Conservation (phyloP, 768 basidiomycete genomes). For the Paxillus rubicundulus region DNA sequence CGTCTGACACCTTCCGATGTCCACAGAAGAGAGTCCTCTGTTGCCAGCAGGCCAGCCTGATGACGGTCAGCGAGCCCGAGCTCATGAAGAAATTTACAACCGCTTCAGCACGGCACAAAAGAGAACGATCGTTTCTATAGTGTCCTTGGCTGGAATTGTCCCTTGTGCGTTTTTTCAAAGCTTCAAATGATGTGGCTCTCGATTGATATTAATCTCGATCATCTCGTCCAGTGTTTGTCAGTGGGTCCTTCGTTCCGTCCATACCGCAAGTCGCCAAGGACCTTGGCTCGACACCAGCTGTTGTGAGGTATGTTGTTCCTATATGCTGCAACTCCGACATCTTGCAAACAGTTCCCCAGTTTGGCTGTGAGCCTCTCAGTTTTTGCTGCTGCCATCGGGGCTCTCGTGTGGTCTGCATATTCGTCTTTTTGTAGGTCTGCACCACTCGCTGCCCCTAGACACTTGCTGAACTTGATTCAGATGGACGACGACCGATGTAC, state of each 20-base stretch:
- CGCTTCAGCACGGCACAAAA: conserved; percentile 57
- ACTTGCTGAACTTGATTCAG: conserved; percentile 29
- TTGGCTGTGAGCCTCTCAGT: conserved; percentile 53
- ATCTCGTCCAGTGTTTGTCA: conserved; percentile 54
- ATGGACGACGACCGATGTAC: conserved; percentile 65
- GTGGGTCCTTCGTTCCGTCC: conserved; percentile 68
- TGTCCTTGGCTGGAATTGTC: conserved; percentile 60
- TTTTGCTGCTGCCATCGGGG: conserved; percentile 42
- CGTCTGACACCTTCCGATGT: conserved; percentile 10
- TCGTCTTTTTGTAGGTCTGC: conserved; percentile 45
- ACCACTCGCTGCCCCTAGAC: conserved; percentile 1
- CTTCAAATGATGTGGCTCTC: background rate
- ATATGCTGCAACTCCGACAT: background rate
- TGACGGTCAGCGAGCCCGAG: background rate
- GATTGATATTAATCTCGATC: background rate
- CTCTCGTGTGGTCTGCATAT: conserved; percentile 51
- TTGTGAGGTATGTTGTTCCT: conserved; percentile 49
- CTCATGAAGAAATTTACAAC: conserved; percentile 44
- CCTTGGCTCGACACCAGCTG: conserved; percentile 50
- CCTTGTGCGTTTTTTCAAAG: conserved; percentile 45
- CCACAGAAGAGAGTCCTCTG: conserved; percentile 29
- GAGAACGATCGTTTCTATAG: conserved; percentile 51
- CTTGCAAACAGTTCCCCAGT: conserved; percentile 20
- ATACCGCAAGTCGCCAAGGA: conserved; percentile 73
- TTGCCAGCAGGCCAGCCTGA: conserved; percentile 17